Evolutionary conservation across 164 flowering plant genomes (phyloP).

Genomic region (Sedum album): DNA sequence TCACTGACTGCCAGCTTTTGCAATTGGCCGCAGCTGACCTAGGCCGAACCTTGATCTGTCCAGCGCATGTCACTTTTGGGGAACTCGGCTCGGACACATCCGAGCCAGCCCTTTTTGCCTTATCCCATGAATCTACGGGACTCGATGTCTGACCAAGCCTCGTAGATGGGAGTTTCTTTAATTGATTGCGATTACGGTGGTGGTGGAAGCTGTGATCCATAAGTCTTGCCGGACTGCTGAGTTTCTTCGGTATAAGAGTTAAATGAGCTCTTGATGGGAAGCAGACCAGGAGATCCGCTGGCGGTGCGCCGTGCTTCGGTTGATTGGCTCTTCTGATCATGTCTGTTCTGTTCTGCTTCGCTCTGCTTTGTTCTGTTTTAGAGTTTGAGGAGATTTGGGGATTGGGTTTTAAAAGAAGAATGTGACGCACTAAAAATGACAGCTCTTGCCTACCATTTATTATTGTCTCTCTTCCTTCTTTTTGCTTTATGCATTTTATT

Average conservation of each 20-base stretch:
- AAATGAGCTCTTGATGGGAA: slow-evolving; percentile 75
- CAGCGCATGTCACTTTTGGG: slow-evolving; percentile 89
- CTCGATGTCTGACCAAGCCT: slow-evolving; percentile 19
- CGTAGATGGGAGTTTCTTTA: slow-evolving; percentile 20
- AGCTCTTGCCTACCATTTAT: not conserved
- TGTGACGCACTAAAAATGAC: not conserved
- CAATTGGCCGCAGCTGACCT: slow-evolving; percentile 28
- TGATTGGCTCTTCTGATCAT: slow-evolving; percentile 51
- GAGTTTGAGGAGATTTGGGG: slow-evolving; percentile 1
- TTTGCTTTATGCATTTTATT: not conserved
- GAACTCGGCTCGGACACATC: slow-evolving; percentile 70
- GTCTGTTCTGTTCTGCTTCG: not conserved
- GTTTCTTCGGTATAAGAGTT: slow-evolving; percentile 66
- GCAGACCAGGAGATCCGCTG: slow-evolving; percentile 71
- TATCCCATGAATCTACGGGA: slow-evolving; percentile 41
- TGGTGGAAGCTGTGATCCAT: slow-evolving; percentile 34
- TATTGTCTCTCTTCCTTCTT: not conserved
- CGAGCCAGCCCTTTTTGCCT: slow-evolving; percentile 29
- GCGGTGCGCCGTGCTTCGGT: slow-evolving; percentile 25
- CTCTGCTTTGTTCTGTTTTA: not conserved
- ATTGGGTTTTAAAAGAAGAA: not conserved
- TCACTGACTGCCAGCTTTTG: slow-evolving; percentile 90
- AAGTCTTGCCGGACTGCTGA: slow-evolving; percentile 69
- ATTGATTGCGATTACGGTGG: slow-evolving; percentile 20
- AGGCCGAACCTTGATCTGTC: slow-evolving; percentile 71